A percentile compares a stretch with the other conserved stretches of the same genome.
These are phyloP conservation scores for Allantophomopsis lycopodina DNA, from an alignment of 2,329 filamentous ascomycete species.

Conservation along the genomic window DNA sequence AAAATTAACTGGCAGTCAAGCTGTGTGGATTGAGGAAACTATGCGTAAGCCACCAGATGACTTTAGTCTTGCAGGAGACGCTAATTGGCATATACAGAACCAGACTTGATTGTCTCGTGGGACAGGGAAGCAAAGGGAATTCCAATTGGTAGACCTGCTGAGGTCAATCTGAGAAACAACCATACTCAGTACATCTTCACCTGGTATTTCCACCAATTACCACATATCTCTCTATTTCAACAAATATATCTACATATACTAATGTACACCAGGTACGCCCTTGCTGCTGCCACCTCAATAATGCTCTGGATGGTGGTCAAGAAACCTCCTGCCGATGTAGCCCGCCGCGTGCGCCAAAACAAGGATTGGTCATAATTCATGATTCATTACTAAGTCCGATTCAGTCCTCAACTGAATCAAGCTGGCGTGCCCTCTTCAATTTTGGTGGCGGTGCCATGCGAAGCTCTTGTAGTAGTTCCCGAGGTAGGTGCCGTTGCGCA, in stretches of 20 bases:
- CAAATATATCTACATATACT: conserved; percentile 1
- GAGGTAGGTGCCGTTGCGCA: conserved; percentile 69
- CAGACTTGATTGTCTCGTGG: conserved; percentile 63
- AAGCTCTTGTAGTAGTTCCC: conserved; percentile 72
- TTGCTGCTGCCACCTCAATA: conserved; percentile 72
- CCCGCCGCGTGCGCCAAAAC: conserved; percentile 63
- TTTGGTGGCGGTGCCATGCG: conserved; percentile 51
- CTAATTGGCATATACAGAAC: conserved; percentile 35
- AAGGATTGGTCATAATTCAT: conserved; percentile 49
- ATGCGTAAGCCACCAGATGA: conserved; percentile 48
- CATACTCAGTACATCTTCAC: conserved; percentile 98
- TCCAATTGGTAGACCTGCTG: conserved; percentile 74
- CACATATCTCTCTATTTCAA: conserved; percentile 4
- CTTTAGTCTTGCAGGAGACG: conserved; percentile 1
- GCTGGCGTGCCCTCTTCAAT: conserved; percentile 22
- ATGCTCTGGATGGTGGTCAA: conserved; percentile 96
- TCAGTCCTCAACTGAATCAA: conserved; percentile 16
- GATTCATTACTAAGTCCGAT: conserved; percentile 1
- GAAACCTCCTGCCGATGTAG: conserved; percentile 63
- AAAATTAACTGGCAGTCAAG: conserved; percentile 61
- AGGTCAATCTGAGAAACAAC: conserved; percentile 91
- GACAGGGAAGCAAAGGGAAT: conserved; percentile 70
- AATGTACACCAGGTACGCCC: conserved; percentile 55
- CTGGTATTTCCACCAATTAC: conserved; percentile 44
- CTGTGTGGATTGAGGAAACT: conserved; percentile 91